These are phyloP conservation scores for Colletotrichum sp. DNA, from an alignment of 2,329 filamentous ascomycete genomes.

Conservation along the genomic window DNA sequence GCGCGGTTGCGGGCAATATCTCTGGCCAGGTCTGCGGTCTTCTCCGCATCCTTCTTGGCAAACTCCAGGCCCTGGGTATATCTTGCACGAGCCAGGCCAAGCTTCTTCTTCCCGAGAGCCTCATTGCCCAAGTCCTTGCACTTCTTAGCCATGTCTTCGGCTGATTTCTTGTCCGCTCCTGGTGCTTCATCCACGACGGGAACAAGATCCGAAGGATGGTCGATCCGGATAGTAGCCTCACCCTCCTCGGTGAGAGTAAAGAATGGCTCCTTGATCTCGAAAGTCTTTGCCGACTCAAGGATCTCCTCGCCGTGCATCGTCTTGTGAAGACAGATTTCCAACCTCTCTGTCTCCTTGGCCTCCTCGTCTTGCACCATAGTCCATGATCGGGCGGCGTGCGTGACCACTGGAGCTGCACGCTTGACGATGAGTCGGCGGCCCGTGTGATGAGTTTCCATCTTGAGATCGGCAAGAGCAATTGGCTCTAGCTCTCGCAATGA, in stretches of 20 bases:
- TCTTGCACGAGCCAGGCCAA: constrained; percentile 23
- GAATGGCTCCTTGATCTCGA: constrained; percentile 56
- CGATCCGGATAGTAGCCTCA: constrained; percentile 41
- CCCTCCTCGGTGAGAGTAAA: constrained; percentile 46
- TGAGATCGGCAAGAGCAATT: constrained; percentile 28
- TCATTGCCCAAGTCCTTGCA: constrained; percentile 34
- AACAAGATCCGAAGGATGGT: constrained; percentile 36
- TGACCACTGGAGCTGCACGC: constrained; percentile 19
- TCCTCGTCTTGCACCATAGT: constrained; percentile 32
- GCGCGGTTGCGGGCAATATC: constrained; percentile 37
- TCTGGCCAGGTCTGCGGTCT: constrained; percentile 22
- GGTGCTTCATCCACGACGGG: neutral
- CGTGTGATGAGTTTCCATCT: constrained; percentile 34
- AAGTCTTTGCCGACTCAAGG: constrained; percentile 33
- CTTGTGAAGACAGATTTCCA: constrained; percentile 39
- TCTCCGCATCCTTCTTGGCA: neutral
- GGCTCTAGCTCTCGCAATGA: constrained; percentile 24
- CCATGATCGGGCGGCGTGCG: constrained; percentile 32
- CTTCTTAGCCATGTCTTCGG: constrained; percentile 12
- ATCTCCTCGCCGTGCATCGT: constrained; percentile 33
- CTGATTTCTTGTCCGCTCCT: neutral
- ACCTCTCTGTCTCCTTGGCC: constrained; percentile 28
- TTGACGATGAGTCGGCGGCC: constrained; percentile 28
- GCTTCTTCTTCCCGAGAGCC: constrained; percentile 27
- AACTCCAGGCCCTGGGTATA: constrained; percentile 30